Percentiles rank a stretch among this genome's conserved stretches.
Conservation (phyloP, 2,329 filamentous ascomycete species). For the Calonectria pseudoturangicola region DNA sequence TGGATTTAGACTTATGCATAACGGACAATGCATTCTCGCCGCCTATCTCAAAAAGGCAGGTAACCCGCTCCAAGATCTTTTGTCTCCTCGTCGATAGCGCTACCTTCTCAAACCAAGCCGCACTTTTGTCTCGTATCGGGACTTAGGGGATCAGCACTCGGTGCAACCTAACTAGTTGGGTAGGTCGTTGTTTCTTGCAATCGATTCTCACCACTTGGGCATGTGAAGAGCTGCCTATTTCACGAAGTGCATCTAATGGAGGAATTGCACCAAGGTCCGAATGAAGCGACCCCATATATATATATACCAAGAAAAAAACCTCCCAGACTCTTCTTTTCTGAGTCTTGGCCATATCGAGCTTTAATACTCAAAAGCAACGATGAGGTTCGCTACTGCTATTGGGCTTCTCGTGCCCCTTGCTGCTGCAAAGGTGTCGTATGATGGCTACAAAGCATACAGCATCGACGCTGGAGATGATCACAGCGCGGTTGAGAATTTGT, state of each 20-base stretch:
- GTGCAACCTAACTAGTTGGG: conserved; percentile 21
- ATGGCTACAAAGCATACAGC: conserved; percentile 19
- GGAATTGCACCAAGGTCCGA: no score
- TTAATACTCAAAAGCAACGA: neutral
- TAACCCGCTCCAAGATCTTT: neutral
- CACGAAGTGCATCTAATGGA: neutral
- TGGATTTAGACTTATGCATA: conserved; percentile 23
- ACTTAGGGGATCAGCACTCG: neutral
- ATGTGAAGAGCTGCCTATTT: neutral
- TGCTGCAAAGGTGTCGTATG: conserved; percentile 11
- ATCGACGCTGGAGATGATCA: conserved; percentile 3
- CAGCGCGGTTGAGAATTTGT: neutral
- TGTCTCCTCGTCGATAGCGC: neutral
- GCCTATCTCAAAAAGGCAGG: conserved; percentile 20
- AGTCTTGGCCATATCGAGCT: neutral
- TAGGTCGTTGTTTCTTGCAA: neutral
- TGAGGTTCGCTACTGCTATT: conserved; percentile 1
- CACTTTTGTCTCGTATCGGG: conserved; percentile 13
- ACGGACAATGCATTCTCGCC: conserved; percentile 6
- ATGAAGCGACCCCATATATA: neutral
- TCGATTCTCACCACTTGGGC: neutral
- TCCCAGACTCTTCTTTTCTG: no score
- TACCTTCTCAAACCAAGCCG: conserved; percentile 8
- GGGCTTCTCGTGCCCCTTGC: conserved; percentile 10
- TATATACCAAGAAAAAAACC: neutral